phyloP scores from a whole-genome alignment of 306 rosid genomes.

The Boehmeria nivea region DNA sequence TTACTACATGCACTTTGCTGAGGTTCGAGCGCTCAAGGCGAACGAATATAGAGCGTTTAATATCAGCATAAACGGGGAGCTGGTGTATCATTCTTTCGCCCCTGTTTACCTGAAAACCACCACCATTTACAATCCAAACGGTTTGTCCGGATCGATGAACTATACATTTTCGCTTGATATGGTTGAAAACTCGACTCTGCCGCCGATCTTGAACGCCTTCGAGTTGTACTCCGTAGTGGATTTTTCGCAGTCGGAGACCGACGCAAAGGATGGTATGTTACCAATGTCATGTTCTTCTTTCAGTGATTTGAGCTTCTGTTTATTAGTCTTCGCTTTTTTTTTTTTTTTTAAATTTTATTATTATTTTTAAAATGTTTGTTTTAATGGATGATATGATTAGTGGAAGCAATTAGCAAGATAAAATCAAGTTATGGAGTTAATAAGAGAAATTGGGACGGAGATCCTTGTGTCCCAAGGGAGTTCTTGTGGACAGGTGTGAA shows the following conservation, averaged over 20 bases:
- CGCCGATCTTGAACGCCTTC: constrained; percentile 58
- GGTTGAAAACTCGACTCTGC: constrained; percentile 32
- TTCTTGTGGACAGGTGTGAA: constrained; percentile 42
- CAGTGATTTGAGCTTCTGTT: no score
- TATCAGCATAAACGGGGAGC: constrained; percentile 28
- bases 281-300: no score
- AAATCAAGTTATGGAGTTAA: constrained; percentile 22
- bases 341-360: not conserved
- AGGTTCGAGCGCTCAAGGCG: constrained; percentile 22
- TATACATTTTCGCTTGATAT: constrained; percentile 18
- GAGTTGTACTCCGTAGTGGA: constrained; percentile 32
- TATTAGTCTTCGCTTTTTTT: no score
- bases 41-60: constrained; percentile 38
- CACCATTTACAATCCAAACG: constrained; percentile 5
- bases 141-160: constrained; percentile 2
- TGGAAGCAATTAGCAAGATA: constrained; percentile 31
- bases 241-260: constrained; percentile 28
- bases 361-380: not conserved
- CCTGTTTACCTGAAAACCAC: constrained; percentile 17
- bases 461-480: constrained; percentile 37
- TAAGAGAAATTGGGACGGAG: constrained; percentile 45
- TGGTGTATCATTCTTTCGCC: constrained; percentile 13
- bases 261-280: constrained; percentile 38
- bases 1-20: constrained; percentile 52
- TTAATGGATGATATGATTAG: constrained; percentile 16